These are phyloP conservation scores for Trichoderma parareesei DNA, from an alignment of 495 filamentous ascomycete species.

Conservation along the genomic window DNA sequence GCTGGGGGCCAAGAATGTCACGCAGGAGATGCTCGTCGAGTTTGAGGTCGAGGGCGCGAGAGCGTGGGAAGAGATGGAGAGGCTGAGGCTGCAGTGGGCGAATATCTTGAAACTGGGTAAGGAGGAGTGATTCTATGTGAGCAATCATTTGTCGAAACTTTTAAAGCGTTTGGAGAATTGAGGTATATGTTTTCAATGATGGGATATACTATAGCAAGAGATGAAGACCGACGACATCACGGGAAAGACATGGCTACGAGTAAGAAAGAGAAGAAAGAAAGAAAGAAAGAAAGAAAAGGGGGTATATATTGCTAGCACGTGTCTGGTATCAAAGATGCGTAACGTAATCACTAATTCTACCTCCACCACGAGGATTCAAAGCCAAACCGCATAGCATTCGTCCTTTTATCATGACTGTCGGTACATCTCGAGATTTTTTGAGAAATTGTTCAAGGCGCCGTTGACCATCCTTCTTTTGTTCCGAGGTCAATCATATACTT, in stretches of 20 bases:
- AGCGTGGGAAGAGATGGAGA: constrained; percentile 82
- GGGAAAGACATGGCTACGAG: no score
- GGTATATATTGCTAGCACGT: neutral
- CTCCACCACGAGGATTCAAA: neutral
- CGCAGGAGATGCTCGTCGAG: constrained; percentile 51
- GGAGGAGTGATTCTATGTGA: neutral
- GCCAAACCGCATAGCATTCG: no score
- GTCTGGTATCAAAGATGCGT: neutral
- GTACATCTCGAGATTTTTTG: no score
- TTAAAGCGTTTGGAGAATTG: no score
- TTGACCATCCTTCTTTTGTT: no score
- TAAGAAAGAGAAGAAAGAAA: neutral
- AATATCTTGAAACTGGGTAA: constrained; percentile 22
- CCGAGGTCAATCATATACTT: neutral
- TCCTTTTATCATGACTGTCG: no score
- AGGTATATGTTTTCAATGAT: no score
- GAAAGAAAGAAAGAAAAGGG: neutral
- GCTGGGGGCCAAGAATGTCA: constrained; percentile 49
- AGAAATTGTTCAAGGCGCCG: no score
- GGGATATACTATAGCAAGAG: no score
- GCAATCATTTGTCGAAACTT: neutral
- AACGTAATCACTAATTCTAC: neutral
- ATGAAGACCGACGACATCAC: no score
- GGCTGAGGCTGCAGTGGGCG: constrained; percentile 73
- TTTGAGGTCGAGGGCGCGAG: constrained; percentile 69